phyloP scores from a whole-genome alignment of 2,329 filamentous ascomycete genomes.

The Epichloe typhina region DNA sequence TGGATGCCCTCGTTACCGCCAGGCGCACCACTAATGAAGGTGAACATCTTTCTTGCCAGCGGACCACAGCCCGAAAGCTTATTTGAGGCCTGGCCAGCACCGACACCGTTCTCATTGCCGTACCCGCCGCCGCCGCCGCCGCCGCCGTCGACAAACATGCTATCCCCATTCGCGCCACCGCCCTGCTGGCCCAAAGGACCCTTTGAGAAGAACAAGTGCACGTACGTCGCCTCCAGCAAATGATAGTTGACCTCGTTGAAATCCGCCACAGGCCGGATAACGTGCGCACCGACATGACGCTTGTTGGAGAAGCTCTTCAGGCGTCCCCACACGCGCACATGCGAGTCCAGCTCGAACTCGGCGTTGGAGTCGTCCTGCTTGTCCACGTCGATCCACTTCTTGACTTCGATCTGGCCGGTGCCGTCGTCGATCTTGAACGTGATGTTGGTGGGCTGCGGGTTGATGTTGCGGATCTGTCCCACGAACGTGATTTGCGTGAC shows the following conservation, averaged over 20 bases:
- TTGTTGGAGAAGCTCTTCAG: conserved; percentile 77
- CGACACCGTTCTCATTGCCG: conserved; percentile 26
- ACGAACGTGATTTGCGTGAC: conserved; percentile 67
- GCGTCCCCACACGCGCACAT: conserved; percentile 76
- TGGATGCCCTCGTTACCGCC: conserved; percentile 76
- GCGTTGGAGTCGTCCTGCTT: conserved; percentile 33
- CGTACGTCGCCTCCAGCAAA: conserved; percentile 75
- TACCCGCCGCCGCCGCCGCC: conserved; percentile 29
- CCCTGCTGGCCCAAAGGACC: conserved; percentile 41
- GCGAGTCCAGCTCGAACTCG: conserved; percentile 57
- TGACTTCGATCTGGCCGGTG: conserved; percentile 82
- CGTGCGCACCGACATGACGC: conserved; percentile 65
- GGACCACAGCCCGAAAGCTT: conserved; percentile 37
- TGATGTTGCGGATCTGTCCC: conserved; percentile 80
- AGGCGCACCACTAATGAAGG: conserved; percentile 50
- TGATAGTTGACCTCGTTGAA: conserved; percentile 92
- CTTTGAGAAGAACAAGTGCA: conserved; percentile 72
- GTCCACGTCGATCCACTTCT: conserved; percentile 67
- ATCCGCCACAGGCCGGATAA: conserved; percentile 67
- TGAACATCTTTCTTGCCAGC: conserved; percentile 56
- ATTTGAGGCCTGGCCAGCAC: conserved; percentile 22
- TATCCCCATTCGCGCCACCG: conserved; percentile 21
- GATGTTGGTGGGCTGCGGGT: conserved; percentile 76
- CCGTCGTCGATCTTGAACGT: conserved; percentile 93
- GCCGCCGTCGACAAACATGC: conserved; percentile 44